Evolutionary conservation across 306 rosid species (phyloP), one percentile per base, ranked within the genome.

Genomic region (Corylus americana): DNA sequence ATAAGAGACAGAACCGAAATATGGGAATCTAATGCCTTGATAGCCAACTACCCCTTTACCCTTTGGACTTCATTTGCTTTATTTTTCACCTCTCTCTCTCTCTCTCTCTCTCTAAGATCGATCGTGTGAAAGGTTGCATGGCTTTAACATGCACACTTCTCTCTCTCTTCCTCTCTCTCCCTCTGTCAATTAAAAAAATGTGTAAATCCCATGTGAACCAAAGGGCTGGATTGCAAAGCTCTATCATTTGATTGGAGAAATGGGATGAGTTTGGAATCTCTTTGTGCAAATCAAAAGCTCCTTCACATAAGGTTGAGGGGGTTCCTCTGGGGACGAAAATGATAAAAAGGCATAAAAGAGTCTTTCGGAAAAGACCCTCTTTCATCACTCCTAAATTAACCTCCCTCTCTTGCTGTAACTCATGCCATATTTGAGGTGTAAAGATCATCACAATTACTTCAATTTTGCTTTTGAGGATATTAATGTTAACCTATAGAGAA

Each of bases 71-170:
- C 76, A 39, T 39, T 39, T 42, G 37, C 86, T 83, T 87, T 82
- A 80, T 75, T 74, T 81, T 81, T 76, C 69, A 70, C 82, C 75
- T 68, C 25, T 29, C 35, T 31, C 35, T 31, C 35, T 31, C 35
- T 31, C 35, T 31, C 35, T 31, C 35, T 31, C 35, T 31, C 35
- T 31, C 86, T 87, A 80, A 74, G 85, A 85, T 90, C 84, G 87
- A 85, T 90, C 83, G 87, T 86, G 88, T 87, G 89, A 89, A 94
- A 94, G 96, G 93, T 88, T 88, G 88, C 91, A 88, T 86, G 90
- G 89, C 98, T 94, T 94, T 69, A 80, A 61, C 79, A 74, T 57
- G 49, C 83, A 37, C 80, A 55, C 0, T 4, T 59, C 74, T 31
- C 77, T 53, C 76, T 79, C 77, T 54, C 75, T 73, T 74, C 70